Base-by-base conservation (phyloP, 2,329 filamentous ascomycete genomes). In the Talaromyces marneffei region DNA sequence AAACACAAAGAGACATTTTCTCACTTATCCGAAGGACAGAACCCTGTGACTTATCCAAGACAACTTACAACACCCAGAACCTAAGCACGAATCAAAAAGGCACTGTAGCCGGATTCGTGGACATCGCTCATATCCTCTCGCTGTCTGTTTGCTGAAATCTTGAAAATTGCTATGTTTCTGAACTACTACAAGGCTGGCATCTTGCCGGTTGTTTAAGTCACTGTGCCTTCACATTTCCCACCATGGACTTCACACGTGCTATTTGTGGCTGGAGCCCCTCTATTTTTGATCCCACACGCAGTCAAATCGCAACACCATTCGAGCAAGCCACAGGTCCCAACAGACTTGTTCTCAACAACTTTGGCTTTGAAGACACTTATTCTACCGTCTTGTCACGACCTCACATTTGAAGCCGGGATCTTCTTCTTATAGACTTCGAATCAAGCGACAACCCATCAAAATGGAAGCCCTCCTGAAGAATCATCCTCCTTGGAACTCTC, bases 401-500 rank as follows among this genome's bases (percentile, higher is more conserved):
- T 29, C 42, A 39, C n/a, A 46, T 33, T 25, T 53, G 57, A 52
- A 53, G 4, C 3, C n/a, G 8, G 9, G 23, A 4, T 23, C 6
- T 35, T 23, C 3, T 6, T 20, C 10, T 3, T 35, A 14, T 14
- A 52, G 27, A 10, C 9, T 23, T 39, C 18, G 6, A 35, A 31
- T 16, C 18, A 10, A 50, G 25, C 14, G 46, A 53, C 44, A 4
- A 9, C n/a, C 16, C 12, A n/a, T 31, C 33, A 66, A 63, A 57
- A 75, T 75, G 72, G 68, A 68, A 59, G 61, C 59, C 44, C 61
- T 67, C 37, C 64, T 60, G 33, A 63, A 66, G 59, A 67, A 68
- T 63, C 68, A 67, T 63, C 68, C 68, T 62, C 72, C 70, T 33
- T 76, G 73, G 73, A 71, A 75, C 59, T 74, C 73, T 55, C 67